Evolutionary conservation across 2,329 filamentous ascomycete genomes (phyloP), one percentile per base, ranked within the genome.

Genomic region (Claviceps digitariae): DNA sequence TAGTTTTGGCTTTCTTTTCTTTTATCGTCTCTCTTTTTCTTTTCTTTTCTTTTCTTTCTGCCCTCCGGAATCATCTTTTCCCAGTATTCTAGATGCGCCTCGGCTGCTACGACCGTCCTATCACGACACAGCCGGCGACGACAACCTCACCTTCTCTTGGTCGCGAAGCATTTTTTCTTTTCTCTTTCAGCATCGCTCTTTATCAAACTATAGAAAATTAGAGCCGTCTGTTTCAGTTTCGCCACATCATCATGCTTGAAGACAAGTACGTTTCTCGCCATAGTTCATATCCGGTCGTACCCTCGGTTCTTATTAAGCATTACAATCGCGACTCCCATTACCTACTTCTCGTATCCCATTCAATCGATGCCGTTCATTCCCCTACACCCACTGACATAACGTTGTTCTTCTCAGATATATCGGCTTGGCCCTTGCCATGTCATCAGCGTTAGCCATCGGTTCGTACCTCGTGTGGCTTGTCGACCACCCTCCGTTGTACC

Each of bases 381-480:
- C 12, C 12, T 29, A n/a, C n/a, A n/a, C 7, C 23, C 4, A 29
- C 48, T 54, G 20, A 52, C 31, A 7, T 23, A 21, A n/a, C 21
- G 12, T 31, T 27, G n/a, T 29, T 13, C 12, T 20, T 64, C n/a
- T 23, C 64, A 88, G 86, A 74, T 90, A 89, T 65, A 81, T 90
- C 63, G 86, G 86, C 65, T 74, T 90, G 71, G 81, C 79, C 56
- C 72, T 90, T 69, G 86, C 86, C 75, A 83, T 90, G 66, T 76
- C 77, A 57, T 87, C 84, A 40, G 87, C 84, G 61, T 72, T 88
- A 65, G 84, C 84, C 59, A 90, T 90, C 71, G 86, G 85, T 86
- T 78, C 62, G 76, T 68, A 50, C 15, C 38, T 13, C 20, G n/a
- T 48, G n/a, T 36, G 1, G 29, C 31, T 23, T 25, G 20, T 3